phyloP scores from a whole-genome alignment of 495 filamentous ascomycete species.

The Aspergillus coremiiformis region DNA sequence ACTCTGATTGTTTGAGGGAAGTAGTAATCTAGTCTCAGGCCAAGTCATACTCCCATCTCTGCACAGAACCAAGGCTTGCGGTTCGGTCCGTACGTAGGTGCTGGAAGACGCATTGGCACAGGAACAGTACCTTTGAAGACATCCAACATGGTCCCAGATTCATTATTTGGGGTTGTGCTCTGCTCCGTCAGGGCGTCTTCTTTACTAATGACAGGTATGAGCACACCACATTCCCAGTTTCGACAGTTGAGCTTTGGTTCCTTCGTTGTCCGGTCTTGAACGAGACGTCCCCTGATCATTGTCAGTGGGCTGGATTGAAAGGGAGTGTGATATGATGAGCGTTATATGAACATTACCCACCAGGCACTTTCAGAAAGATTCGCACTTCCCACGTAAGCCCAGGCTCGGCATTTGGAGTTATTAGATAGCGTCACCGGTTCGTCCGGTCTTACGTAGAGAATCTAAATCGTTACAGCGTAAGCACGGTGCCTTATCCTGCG shows the following conservation, averaged over 20 bases:
- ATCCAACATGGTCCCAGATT: slow-evolving; percentile 16
- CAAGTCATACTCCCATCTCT: not conserved
- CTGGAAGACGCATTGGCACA: slow-evolving; percentile 65
- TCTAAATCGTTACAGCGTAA: slow-evolving; percentile 18
- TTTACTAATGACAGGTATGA: slow-evolving; percentile 46
- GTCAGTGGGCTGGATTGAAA: not conserved
- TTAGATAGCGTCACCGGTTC: slow-evolving; percentile 23
- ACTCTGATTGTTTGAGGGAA: not conserved
- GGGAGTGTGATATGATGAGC: not conserved
- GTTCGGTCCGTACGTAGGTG: slow-evolving; percentile 32
- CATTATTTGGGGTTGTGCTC: not conserved
- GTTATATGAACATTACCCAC: slow-evolving; percentile 38
- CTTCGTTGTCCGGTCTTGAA: slow-evolving; percentile 56
- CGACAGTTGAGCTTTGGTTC: slow-evolving; percentile 69
- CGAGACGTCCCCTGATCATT: slow-evolving; percentile 56
- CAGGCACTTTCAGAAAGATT: slow-evolving; percentile 92
- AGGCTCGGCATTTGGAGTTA: slow-evolving; percentile 37
- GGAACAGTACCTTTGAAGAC: slow-evolving; percentile 56
- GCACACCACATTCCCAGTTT: slow-evolving; percentile 95
- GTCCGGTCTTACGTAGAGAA: slow-evolving; percentile 58
- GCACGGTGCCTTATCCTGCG: not conserved
- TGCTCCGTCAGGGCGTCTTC: not conserved
- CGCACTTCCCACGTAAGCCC: slow-evolving; percentile 86
- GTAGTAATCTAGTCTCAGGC: not conserved
- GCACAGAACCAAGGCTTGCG: slow-evolving; percentile 52